phyloP scores from a whole-genome alignment of 164 flowering plant species.

The Magnolia officinalis region DNA sequence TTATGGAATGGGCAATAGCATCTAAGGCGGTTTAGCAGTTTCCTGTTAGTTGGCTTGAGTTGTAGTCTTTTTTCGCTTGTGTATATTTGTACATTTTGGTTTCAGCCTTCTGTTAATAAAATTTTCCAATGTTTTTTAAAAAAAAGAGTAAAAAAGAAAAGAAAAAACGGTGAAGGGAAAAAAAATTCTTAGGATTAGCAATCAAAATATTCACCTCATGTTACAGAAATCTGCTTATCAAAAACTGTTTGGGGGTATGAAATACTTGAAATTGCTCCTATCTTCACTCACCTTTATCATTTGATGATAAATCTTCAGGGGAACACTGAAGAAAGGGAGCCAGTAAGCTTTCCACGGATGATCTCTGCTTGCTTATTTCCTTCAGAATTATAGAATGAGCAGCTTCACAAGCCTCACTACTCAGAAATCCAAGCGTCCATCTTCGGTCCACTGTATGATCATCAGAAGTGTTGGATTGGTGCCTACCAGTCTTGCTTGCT shows the following conservation, averaged over 20 bases:
- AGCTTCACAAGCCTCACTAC: constrained; percentile 41
- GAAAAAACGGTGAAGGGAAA: too few relatives aligned
- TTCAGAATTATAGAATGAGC: constrained; percentile 38
- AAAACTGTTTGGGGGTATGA: neutral
- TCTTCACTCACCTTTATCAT: constrained; percentile 13
- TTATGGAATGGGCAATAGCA: too few relatives aligned
- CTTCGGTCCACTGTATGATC: constrained; percentile 33
- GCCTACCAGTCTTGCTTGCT: constrained; percentile 19
- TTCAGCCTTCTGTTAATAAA: too few relatives aligned
- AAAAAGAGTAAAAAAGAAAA: too few relatives aligned
- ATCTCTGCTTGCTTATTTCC: constrained; percentile 47
- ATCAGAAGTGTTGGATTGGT: constrained; percentile 3
- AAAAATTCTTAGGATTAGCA: neutral
- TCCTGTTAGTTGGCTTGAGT: too few relatives aligned
- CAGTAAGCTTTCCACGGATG: constrained; percentile 37
- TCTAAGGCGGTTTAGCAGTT: too few relatives aligned
- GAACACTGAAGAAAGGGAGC: constrained; percentile 34
- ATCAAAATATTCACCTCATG: neutral
- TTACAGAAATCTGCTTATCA: neutral
- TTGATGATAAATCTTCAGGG: constrained; percentile 11
- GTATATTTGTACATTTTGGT: too few relatives aligned
- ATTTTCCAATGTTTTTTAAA: too few relatives aligned
- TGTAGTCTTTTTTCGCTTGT: too few relatives aligned
- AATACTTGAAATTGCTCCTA: neutral
- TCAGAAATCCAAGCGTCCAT: constrained; percentile 62